Evolutionary conservation across 257 asterid genomes (phyloP), one percentile per base, ranked within the genome.

Genomic region (Galeopsis tetrahit): DNA sequence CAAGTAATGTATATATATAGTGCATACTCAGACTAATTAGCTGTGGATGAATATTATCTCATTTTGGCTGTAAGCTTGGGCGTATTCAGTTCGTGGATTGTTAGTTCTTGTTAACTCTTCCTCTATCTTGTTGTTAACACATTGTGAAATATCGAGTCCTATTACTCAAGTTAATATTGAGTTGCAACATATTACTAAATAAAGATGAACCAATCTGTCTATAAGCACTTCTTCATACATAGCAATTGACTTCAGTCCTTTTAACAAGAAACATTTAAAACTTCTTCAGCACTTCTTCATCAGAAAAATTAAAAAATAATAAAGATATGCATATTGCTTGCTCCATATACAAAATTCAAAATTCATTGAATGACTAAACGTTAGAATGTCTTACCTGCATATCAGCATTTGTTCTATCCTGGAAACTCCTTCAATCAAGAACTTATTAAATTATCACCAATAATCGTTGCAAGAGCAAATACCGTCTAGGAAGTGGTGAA

Each of bases 391-490:
- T 60, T 64, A 74, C 79, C 76, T 56, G 74, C 51, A 43, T 40
- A 52, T 34, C 52, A 33, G 64, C 15, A 52, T 34, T 68, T 6
- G 10, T 13, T 71, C n/a, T 5, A 56, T 14, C 64, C 6, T 15
- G 39, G 66, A 68, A 49, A 4, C 63, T 63, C 35, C 53, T 48
- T 34, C 64, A 7, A 13, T 46, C 46, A 40, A 60, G 68, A 78
- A 60, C n/a, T 31, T 28, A 57, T 14, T 21, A 33, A 67, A 17
- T 60, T 53, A 75, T 88, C 89, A 91, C 98, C 98, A 93, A 77
- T 88, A 93, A 81, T 89, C 96, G 57, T 90, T 86, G 85, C 98
- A 89, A 69, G 96, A 90, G 79, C 98, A 92, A 78, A 76, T 10
- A 39, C 98, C 96, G 68, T 81, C 84, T 11, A 68, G 75, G 63